A percentile compares a stretch with the other conserved stretches of the same genome.
Conservation (phyloP, 225 moss, liverwort and hornwort species). For the Pseudisothecium myosuroides region DNA sequence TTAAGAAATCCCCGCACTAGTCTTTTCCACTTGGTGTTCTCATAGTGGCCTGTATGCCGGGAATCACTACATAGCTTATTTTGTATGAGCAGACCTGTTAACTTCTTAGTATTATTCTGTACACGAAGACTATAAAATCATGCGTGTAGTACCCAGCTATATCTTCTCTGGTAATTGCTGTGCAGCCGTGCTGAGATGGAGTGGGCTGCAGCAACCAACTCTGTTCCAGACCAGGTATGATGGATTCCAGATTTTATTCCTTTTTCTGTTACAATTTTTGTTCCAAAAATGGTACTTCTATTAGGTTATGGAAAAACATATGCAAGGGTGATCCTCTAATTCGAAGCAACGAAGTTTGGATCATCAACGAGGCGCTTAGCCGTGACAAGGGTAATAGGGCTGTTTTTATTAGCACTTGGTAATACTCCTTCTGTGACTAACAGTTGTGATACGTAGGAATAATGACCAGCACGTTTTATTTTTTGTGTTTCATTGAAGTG, state of each 20-base stretch:
- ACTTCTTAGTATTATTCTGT: background rate
- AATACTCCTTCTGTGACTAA: background rate
- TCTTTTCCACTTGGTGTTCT: background rate
- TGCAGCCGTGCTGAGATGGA: conserved; percentile 83
- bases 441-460: background rate
- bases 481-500: background rate
- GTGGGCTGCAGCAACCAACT: conserved; percentile 91
- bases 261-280: background rate
- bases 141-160: background rate
- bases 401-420: background rate
- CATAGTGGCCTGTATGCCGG: background rate
- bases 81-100: background rate
- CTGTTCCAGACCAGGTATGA: conserved; percentile 70
- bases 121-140: background rate
- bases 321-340: background rate
- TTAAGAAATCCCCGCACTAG: background rate
- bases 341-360: background rate
- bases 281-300: background rate
- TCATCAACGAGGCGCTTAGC: background rate
- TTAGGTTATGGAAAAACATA: background rate
- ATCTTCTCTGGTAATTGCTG: background rate
- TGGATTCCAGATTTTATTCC: background rate
- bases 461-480: background rate
- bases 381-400: background rate
- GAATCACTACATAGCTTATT: background rate